phyloP scores from a whole-genome alignment of 2,329 filamentous ascomycete genomes.

The Fusarium pininemorale region DNA sequence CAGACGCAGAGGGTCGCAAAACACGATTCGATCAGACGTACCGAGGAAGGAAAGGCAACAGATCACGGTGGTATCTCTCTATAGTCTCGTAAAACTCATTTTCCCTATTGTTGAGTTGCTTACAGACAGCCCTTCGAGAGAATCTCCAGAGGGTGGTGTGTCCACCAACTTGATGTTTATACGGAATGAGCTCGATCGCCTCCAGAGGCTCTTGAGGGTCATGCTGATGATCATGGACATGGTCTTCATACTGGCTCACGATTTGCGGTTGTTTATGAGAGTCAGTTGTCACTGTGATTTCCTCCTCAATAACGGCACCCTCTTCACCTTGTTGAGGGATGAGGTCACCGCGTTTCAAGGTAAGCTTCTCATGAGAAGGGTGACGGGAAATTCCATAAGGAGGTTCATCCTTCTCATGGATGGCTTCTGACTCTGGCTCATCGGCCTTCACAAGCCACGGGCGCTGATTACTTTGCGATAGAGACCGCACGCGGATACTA shows the following conservation, averaged over 20 bases:
- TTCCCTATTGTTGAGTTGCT: conserved; percentile 96
- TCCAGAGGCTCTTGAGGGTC: conserved; percentile 73
- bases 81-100: conserved; percentile 99
- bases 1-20: not conserved
- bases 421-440: conserved; percentile 53
- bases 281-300: conserved; percentile 51
- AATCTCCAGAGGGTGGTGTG: conserved; percentile 97
- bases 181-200: conserved; percentile 95
- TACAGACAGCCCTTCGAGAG: conserved; percentile 93
- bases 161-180: conserved; percentile 95
- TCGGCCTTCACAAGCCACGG: conserved; percentile 69
- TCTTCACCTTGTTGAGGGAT: conserved; percentile 50
- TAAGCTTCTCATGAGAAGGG: conserved; percentile 44
- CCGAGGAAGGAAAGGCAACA: conserved; percentile 91
- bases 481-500: conserved; percentile 58
- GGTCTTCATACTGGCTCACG: conserved; percentile 56
- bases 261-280: conserved; percentile 48
- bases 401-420: conserved; percentile 36
- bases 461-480: conserved; percentile 51
- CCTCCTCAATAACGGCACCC: conserved; percentile 52
- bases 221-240: conserved; percentile 62
- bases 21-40: conserved; percentile 49
- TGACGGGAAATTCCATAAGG: conserved; percentile 38
- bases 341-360: conserved; percentile 45
- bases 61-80: conserved; percentile 87